phyloP scores from a whole-genome alignment of 495 filamentous ascomycete species.

The Podospora pseudocomata region DNA sequence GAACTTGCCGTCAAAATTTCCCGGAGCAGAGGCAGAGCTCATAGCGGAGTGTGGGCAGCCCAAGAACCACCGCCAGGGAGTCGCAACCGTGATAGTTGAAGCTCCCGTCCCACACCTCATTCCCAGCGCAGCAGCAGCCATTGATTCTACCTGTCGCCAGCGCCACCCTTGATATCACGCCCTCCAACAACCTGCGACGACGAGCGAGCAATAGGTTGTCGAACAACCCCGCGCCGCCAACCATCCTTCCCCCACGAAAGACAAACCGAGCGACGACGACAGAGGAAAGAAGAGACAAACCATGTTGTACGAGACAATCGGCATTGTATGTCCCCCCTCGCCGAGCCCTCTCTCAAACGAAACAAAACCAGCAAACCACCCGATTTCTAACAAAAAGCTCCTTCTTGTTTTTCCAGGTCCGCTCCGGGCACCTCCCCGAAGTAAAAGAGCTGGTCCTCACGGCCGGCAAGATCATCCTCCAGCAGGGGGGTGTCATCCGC shows the following conservation, averaged over 20 bases:
- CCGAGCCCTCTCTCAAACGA: background rate
- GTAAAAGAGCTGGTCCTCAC: slow-evolving; percentile 96
- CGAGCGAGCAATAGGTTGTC: background rate
- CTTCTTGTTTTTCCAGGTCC: slow-evolving; percentile 57
- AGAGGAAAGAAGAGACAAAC: slow-evolving; percentile 22
- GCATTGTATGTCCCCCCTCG: slow-evolving; percentile 64
- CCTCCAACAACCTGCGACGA: background rate
- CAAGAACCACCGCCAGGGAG: background rate
- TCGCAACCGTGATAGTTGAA: background rate
- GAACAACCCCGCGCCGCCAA: background rate
- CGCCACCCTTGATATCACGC: background rate
- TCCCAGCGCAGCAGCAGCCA: background rate
- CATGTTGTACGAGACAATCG: slow-evolving; percentile 98
- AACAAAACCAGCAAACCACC: too few species aligned
- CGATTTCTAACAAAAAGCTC: too few species aligned
- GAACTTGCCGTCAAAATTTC: slow-evolving; percentile 4
- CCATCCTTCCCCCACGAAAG: background rate
- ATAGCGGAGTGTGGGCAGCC: too few species aligned
- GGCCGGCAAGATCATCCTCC: slow-evolving; percentile 77
- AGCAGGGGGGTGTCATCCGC: slow-evolving; percentile 83
- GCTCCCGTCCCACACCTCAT: background rate
- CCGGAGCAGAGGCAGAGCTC: background rate
- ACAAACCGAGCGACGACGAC: slow-evolving; percentile 1
- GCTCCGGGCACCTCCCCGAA: slow-evolving; percentile 64
- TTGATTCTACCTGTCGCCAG: background rate